Evolutionary conservation across 352 stramenopile species (phyloP), one percentile per base, ranked within the genome.

Genomic region (Phytophthora brassicae): DNA sequence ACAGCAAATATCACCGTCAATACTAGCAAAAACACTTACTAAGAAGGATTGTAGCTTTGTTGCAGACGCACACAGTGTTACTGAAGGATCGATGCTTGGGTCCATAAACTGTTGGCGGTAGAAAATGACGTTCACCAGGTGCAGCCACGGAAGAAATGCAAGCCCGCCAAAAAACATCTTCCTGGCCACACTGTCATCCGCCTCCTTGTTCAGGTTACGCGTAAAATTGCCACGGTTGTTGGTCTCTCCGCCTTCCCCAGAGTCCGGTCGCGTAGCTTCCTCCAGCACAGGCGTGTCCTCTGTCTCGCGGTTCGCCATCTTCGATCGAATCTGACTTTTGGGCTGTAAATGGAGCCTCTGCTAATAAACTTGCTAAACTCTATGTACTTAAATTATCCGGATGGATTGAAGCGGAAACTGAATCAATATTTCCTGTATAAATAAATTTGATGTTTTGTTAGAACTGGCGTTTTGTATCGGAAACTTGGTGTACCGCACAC

Each of bases 151-250:
- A 47, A 95, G 68, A 45, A 90, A 76, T 42, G 66, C 56, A 19
- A 90, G 60, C 0, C 86, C 86, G 53, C 86, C 86, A 17, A 95
- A 66, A 57, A 95, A 95, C 80, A 95, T 92, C 70, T 95, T 95
- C 44, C 64, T 73, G 31, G 86, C 86, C 56, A 95, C 80, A 8
- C 54, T 63, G 36, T 81, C 76, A 53, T 95, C 84, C 24, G 78
- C 50, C 65, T 95, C 86, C 46, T 83, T 81, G 70, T 90, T 92
- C 38, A 91, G 56, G 72, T 95, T 95, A 20, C 86, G 84, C 66
- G 86, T 95, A 46, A 95, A 93, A 71, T 95, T 95, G 53, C 84
- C 86, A 42, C 83, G 84, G 69, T 92, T 94, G 74, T 94, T 92
- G 53, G 35, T 47, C 41, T 74, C 59, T 19, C 43, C 41, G 22